Evolutionary conservation across 2,329 filamentous ascomycete genomes (phyloP), one percentile per base, ranked within the genome.

Genomic region (Gyromitra esculenta): DNA sequence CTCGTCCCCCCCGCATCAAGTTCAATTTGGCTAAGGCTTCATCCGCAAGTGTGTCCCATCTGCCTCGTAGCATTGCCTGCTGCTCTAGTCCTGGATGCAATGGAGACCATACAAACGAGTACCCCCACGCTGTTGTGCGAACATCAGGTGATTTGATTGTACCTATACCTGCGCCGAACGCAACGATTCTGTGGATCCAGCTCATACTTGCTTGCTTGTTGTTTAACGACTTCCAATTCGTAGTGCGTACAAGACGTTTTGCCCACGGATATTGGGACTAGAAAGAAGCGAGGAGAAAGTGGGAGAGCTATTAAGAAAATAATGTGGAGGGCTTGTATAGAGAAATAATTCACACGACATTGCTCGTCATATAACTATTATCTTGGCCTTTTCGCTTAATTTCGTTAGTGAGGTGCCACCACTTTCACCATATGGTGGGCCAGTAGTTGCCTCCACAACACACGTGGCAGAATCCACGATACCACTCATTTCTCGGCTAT

Each of bases 31-130:
- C 86, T 15, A 93, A 84, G 74, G 89, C 90, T 75, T 91, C 87
- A 79, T 92, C 89, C 41, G 87, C 91, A 0, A 93, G 84, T 6
- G 85, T 85, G 82, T 95, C 92, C 81, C 92, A 94, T 0, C 88
- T 87, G 74, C 88, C 87, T 64, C 89, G 90, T 79, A 91, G 81
- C 1, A 87, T 88, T 69, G 87, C 83, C 50, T 90, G 84, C 80
- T 92, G 85, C 70, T 90, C 87, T 5, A 85, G 83, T 1, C 87
- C 88, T 18, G 88, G 84, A 82, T 95, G 92, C 2, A 89, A 83
- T 5, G 87, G 82, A 0, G 91, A 92, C 86, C 91, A 90, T 80
- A 90, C 87, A 81, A 94, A 94, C 5, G 86, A 87, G 81, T 92
- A 88, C 21, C 88, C 90, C 89, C 90, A 93, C 78, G 81, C 75